Base-by-base conservation (phyloP, 2,329 filamentous ascomycete genomes). In the Raffaelea ambrosiae region DNA sequence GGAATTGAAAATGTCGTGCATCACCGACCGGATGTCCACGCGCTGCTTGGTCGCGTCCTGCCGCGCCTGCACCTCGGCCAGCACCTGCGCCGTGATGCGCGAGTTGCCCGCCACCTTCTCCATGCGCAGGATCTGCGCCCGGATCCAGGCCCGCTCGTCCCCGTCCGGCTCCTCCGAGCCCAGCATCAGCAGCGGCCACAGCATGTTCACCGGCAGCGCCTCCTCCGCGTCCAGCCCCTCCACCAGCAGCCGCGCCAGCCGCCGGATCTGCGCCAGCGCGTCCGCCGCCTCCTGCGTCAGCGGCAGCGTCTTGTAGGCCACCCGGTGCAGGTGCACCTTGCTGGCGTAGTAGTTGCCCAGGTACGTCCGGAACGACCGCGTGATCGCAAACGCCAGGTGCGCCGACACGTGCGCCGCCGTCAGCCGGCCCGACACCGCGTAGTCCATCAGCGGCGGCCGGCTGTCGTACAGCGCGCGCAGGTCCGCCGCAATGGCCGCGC, bases 111-210 rank as follows among this genome's bases (percentile, higher is more conserved):
- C 66, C 4, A 72, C 68, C 44, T 65, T 64, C 50, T 71, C 66
- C 67, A 73, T 73, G 13, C 62, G 58, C 42, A 70, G 60, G 18
- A 79, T 76, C 48, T 72, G 68, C 5, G 65, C 59, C 26, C 67
- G 63, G 47, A 80, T 76, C 74, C 75, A 77, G 5, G 54, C 58
- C 42, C 73, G 63, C 54, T 76, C 71, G 4, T 65, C 63, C 0
- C 58, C 38, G 42, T 72, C 68, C n/a, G 74, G 69, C 51, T 76
- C 74, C 55, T 80, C 76, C 9, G 68, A 70, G 0, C 75, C 75
- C 52, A 73, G 65, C 69, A 80, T 76, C 38, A 79, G 60, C 8
- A 78, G 58, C 2, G 75, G 75, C 77, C 74, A 79, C 5, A 79
- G 63, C 64, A 78, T 71, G 50, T 74, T 79, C 43, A 77, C 72